phyloP scores from a whole-genome alignment of 768 basidiomycete genomes.

The Omphalotus guepiniiformis region DNA sequence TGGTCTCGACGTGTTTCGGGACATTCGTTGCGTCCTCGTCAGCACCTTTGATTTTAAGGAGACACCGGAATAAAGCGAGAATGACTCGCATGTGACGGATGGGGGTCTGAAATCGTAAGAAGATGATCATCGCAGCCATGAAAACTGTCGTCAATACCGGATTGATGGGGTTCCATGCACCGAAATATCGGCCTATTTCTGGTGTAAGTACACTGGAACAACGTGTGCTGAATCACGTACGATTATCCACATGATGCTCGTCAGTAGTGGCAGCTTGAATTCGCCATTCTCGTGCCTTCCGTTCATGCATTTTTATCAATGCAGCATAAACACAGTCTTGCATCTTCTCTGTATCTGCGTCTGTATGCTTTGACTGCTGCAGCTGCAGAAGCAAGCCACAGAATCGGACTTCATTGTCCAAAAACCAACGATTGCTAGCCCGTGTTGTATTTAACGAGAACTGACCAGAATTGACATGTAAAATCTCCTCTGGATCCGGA shows the following conservation, averaged over 20 bases:
- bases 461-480: background rate
- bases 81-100: background rate
- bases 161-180: background rate
- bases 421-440: background rate
- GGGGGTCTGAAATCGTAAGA: background rate
- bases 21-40: background rate
- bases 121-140: background rate
- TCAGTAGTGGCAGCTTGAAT: background rate
- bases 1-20: background rate
- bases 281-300: background rate
- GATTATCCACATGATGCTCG: background rate
- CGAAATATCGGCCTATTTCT: background rate
- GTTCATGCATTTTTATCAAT: background rate
- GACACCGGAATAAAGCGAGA: background rate
- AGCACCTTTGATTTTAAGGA: background rate
- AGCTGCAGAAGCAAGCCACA: background rate
- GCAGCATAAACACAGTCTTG: background rate
- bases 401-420: background rate
- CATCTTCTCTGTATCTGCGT: background rate
- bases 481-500: background rate
- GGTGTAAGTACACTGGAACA: background rate
- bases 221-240: background rate
- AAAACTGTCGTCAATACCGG: background rate
- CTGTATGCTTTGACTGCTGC: background rate
- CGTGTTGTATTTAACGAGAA: background rate